Evolutionary conservation across 2,329 filamentous ascomycete species (phyloP), one percentile per base, ranked within the genome.

Genomic region (Ambrosiella beaveri): DNA sequence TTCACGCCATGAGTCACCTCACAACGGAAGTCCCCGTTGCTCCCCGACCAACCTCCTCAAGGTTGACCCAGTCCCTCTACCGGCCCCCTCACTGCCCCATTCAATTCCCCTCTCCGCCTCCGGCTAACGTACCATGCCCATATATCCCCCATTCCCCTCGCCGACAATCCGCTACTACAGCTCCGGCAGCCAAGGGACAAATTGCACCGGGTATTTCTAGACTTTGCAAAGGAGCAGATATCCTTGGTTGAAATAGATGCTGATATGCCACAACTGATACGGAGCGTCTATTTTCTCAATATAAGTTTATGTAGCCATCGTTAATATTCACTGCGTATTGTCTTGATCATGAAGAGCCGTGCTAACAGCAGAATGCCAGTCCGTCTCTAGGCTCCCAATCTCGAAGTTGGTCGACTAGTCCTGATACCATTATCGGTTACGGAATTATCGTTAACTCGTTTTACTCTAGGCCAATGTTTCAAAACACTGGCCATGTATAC

Each of bases 331-430:
- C n/a, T 39, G 3, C 19, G 17, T 51, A 51, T 27, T 51, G 17
- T 7, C 2, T n/a, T 41, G 15, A 54, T 7, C n/a, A 15, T 17
- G 3, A 40, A 38, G 15, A 49, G 12, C 17, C n/a, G 8, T 11
- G 17, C 17, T 27, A 51, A 35, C 27, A 51, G 8, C 17, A 35
- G 17, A 11, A 41, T 41, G 39, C 17, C 58, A 56, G 59, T 58
- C 17, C 56, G 45, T 47, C 47, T 61, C 12, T 36, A 55, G 2
- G 17, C 56, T 9, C 47, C 59, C 4, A 49, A 57, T 37, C 56
- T 61, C n/a, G 56, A 61, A 52, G 59, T 57, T 7, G 59, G 59
- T 17, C 56, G 59, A 12, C 45, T 61, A 41, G 54, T 61, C 36
- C 40, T 61, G 9, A 35, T 61, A 13, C 45, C 56, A n/a, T 17